phyloP scores from a whole-genome alignment of 371 early-diverging fungal species.

The Homolaphlyctis polyrhiza region DNA sequence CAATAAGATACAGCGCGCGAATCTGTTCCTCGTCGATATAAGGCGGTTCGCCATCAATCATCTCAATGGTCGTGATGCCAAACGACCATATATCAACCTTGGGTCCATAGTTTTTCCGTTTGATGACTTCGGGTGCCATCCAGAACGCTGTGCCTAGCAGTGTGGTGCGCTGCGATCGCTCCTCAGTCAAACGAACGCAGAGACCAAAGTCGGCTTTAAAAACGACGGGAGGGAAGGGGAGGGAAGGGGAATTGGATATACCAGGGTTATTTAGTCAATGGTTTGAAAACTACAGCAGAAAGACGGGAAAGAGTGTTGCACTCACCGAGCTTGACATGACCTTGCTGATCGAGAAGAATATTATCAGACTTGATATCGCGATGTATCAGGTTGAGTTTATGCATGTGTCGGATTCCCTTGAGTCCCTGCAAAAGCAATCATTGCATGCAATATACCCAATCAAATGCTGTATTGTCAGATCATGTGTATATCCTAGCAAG shows the following conservation, averaged over 20 bases:
- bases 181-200: conserved; percentile 86
- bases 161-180: conserved; percentile 83
- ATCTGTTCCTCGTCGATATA: conserved; percentile 92
- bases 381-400: conserved; percentile 87
- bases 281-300: background rate
- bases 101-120: conserved; percentile 86
- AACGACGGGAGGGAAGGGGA: background rate
- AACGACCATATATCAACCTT: conserved; percentile 95
- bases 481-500: background rate
- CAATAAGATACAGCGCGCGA: conserved; percentile 91
- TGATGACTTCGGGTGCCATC: conserved; percentile 98
- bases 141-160: conserved; percentile 94
- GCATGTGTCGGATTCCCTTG: conserved; percentile 83
- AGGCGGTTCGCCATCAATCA: conserved; percentile 97
- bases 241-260: background rate
- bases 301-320: conserved; percentile 30
- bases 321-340: conserved; percentile 92
- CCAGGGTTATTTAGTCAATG: background rate
- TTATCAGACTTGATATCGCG: conserved; percentile 98
- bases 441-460: background rate
- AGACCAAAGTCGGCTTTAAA: conserved; percentile 80
- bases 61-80: conserved; percentile 97
- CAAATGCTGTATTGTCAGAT: background rate
- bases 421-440: background rate
- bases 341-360: conserved; percentile 75